A percentile compares a stretch with the other conserved stretches of the same genome.
These are phyloP conservation scores for Plasmodium gonderi DNA, from an alignment of 169 alveolate species.

Conservation along the genomic window DNA sequence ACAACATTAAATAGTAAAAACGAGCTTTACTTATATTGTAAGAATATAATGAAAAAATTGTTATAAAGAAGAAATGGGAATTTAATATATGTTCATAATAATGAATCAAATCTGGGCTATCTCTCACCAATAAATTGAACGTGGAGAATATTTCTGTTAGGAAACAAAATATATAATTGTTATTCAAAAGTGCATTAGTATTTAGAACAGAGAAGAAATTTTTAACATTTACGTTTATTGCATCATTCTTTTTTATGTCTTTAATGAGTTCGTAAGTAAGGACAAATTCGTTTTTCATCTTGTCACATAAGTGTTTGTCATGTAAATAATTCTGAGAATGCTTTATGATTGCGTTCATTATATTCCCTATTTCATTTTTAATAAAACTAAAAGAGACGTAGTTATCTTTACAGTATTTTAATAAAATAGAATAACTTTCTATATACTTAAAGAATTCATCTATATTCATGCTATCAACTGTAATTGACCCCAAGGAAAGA, in stretches of 20 bases:
- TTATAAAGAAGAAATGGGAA: constrained; percentile 58
- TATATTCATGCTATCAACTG: constrained; percentile 27
- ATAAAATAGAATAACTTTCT: constrained; percentile 31
- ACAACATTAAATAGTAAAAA: constrained; percentile 60
- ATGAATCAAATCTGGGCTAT: constrained; percentile 36
- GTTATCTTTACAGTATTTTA: constrained; percentile 68
- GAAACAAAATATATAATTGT: constrained; percentile 63
- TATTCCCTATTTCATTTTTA: constrained; percentile 59
- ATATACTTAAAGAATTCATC: constrained; percentile 44
- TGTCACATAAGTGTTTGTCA: constrained; percentile 35
- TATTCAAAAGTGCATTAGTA: constrained; percentile 39
- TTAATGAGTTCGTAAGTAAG: constrained; percentile 45
- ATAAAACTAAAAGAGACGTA: constrained; percentile 63
- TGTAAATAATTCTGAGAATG: constrained; percentile 41
- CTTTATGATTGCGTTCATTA: constrained; percentile 34
- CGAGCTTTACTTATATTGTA: constrained; percentile 68
- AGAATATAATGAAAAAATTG: constrained; percentile 60
- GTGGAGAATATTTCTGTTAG: constrained; percentile 67
- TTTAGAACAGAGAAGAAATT: constrained; percentile 19
- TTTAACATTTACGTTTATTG: constrained; percentile 33
- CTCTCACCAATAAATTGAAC: constrained; percentile 29
- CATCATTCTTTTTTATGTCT: constrained; percentile 59
- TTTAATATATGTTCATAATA: constrained; percentile 36
- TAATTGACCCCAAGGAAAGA: constrained; percentile 27
- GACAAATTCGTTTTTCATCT: constrained; percentile 52